Evolutionary conservation across 768 basidiomycete species (phyloP).

Genomic region (Suillus lakei): DNA sequence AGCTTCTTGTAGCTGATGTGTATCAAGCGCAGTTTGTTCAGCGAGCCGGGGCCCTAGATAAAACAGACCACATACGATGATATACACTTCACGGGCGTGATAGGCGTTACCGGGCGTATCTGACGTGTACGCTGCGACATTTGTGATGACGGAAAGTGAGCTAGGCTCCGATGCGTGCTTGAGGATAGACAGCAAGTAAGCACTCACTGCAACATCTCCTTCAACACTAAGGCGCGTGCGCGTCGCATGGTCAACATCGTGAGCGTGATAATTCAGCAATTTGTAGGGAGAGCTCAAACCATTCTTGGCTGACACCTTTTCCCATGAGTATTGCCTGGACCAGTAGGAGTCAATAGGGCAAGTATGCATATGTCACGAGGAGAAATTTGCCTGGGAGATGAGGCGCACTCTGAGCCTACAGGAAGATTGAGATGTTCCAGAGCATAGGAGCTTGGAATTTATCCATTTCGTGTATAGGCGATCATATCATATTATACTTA

Average conservation of each 20-base stretch:
- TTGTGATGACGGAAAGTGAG: slow-evolving; percentile 17
- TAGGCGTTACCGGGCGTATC: slow-evolving; percentile 40
- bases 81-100: slow-evolving; percentile 39
- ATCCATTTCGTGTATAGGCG: slow-evolving; percentile 40
- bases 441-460: slow-evolving; percentile 42
- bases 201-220: slow-evolving; percentile 31
- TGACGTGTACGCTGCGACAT: slow-evolving; percentile 31
- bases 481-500: slow-evolving; percentile 42
- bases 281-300: slow-evolving; percentile 42
- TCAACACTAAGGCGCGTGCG: slow-evolving; percentile 29
- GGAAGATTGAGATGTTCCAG: slow-evolving; percentile 35
- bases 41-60: slow-evolving; percentile 9
- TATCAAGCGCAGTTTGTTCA: slow-evolving; percentile 16
- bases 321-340: slow-evolving; percentile 42
- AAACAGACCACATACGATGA: slow-evolving; percentile 32
- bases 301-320: slow-evolving; percentile 40
- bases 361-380: slow-evolving; percentile 35
- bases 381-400: slow-evolving; percentile 24
- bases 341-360: slow-evolving; percentile 30
- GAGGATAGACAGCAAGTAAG: slow-evolving; percentile 12
- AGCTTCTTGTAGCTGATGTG: slow-evolving; percentile 36
- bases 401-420: slow-evolving; percentile 25
- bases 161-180: slow-evolving; percentile 7
- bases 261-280: slow-evolving; percentile 36
- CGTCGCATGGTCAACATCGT: slow-evolving; percentile 31